These are phyloP conservation scores for Phytophthora megakarya DNA, from an alignment of 352 stramenopile genomes.

Conservation along the genomic window DNA sequence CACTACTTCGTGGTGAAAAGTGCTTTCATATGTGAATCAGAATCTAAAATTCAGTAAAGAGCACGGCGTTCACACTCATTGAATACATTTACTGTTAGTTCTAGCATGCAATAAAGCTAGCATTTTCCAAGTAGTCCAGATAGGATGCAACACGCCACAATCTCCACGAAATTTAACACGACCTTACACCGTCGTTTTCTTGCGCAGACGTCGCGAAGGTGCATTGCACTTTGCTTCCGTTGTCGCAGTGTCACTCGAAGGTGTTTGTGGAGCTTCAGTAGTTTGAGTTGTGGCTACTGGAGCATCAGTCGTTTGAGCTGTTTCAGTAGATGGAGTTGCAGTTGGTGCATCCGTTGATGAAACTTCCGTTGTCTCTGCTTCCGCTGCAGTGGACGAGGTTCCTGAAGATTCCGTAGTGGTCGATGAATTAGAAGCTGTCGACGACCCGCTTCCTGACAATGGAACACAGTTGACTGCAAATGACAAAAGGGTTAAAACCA, in stretches of 20 bases:
- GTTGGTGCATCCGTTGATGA: background rate
- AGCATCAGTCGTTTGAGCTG: constrained; percentile 8
- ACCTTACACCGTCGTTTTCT: background rate
- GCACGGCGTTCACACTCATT: too few relatives aligned
- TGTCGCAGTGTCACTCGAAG: background rate
- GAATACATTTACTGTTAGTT: too few relatives aligned
- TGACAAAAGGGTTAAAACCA: background rate
- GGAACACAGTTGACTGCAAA: constrained; percentile 23
- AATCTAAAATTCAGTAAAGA: too few relatives aligned
- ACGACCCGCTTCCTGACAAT: constrained; percentile 14
- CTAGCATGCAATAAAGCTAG: too few relatives aligned
- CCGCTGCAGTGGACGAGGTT: background rate
- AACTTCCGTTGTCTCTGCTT: background rate
- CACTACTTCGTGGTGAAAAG: too few relatives aligned
- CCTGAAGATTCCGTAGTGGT: background rate
- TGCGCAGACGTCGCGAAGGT: background rate
- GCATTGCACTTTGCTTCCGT: background rate
- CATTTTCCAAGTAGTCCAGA: too few relatives aligned
- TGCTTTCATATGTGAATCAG: too few relatives aligned
- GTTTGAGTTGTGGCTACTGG: constrained; percentile 7
- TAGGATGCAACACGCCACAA: too few relatives aligned
- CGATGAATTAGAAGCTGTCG: background rate
- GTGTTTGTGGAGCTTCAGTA: constrained; percentile 4
- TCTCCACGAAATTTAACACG: too few relatives aligned
- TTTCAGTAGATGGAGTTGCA: background rate